Base-by-base conservation (phyloP, 768 basidiomycete species). In the Polyporus arcularius region DNA sequence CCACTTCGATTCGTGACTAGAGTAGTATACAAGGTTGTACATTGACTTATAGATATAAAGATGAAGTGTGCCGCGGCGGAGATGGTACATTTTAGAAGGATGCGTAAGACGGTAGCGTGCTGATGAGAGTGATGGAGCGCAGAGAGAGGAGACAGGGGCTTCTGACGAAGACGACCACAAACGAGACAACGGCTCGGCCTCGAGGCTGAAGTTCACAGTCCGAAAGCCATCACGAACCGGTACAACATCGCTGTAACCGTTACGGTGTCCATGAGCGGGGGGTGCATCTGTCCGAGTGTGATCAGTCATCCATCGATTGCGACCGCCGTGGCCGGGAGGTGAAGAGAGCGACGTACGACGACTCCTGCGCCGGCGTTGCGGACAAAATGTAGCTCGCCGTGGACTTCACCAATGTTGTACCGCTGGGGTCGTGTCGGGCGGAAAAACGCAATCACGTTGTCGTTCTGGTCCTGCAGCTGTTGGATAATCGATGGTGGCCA, bases 261-360 rank as follows among this genome's bases (percentile, higher is more conserved):
- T 62, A 94, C 90, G 47, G 84, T 86, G 79, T 94, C 90, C 92
- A 94, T 94, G 74, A 94, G 87, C 65, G 92, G 92, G 53, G 90
- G 91, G 71, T 92, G 91, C 80, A 85, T 89, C 90, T 92, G 70
- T 54, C 52, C 41, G 57, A 49, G 48, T 6, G 35, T 42, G 50
- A 58, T 58, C 49, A 59, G 63, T 47, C 53, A 56, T 63, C 58
- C 45, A 58, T 58, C 58, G 58, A 48, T 16, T 48, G 28, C 46
- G 18, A 4, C 18, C 45, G 45, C 45, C 45, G 18, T 11, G 26
- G 4, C 40, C n/a, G 61, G 59, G 31, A 51, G 41, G 52, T 40
- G 35, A 49, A 53, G 53, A 26, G 62, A 52, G 69, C 69, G 65
- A 65, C 72, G 75, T 77, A 92, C 92, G 76, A 94, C 89, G 58